phyloP scores from a whole-genome alignment of 352 stramenopile species.

The Pythium sp. region DNA sequence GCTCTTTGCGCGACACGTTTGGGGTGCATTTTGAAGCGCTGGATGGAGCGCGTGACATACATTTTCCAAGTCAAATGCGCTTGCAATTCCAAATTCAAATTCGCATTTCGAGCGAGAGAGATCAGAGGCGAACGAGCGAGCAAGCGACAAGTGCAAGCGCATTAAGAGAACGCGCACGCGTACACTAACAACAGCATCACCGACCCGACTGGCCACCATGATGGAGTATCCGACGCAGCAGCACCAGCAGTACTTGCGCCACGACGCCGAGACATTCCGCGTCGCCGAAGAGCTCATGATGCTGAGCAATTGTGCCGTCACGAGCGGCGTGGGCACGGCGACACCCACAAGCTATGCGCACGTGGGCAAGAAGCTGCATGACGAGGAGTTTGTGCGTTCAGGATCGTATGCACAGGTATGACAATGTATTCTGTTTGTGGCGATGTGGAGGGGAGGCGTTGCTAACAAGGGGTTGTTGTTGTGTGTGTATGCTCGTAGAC shows the following conservation, averaged over 20 bases:
- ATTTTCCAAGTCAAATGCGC: constrained; percentile 26
- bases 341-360: neutral
- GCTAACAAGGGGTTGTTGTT: neutral
- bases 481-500: neutral
- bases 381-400: neutral
- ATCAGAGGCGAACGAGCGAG: constrained; percentile 12
- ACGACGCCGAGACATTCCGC: constrained; percentile 72
- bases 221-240: constrained; percentile 25
- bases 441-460: neutral
- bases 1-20: neutral
- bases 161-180: neutral
- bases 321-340: neutral
- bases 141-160: constrained; percentile 2
- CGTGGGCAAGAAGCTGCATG: constrained; percentile 1
- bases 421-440: too few species aligned
- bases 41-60: constrained; percentile 19
- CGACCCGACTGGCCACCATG: constrained; percentile 16
- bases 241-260: constrained; percentile 18
- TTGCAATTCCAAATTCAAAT: constrained; percentile 38
- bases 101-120: constrained; percentile 19
- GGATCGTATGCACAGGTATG: neutral
- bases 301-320: constrained; percentile 40
- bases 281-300: constrained; percentile 78
- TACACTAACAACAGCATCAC: neutral
- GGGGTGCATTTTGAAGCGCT: constrained; percentile 26